Base-by-base conservation (phyloP, 192 early-diverging fungal genomes). In the Mortierella claussenii region DNA sequence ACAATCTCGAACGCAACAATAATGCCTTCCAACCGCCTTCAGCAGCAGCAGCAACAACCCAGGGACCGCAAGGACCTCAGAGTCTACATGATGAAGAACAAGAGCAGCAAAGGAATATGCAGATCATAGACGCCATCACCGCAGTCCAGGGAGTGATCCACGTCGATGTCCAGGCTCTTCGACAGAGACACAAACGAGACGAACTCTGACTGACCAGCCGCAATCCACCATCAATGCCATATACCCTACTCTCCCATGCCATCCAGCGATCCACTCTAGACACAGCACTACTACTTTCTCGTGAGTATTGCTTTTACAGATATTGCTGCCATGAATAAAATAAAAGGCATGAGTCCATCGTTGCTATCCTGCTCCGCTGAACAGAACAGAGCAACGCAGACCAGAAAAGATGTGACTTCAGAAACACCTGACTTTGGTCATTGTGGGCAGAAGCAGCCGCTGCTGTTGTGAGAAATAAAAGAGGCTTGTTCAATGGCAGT, bases 111-210 rank as follows among this genome's bases (percentile, higher is more conserved):
- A 60, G 73, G 44, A 76, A 56, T 23, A 49, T 21, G 23, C 58
- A 67, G 21, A 57, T 76, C 10, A 59, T 67, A 3, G 73, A 76
- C 23, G 45, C 59, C 18, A 55, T 76, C 17, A 67, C 59, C 3
- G 73, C 73, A 24, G 7, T 66, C 1, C 46, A 62, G 4, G 73
- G 73, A 13, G 73, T 76, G 37, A 13, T 76, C 26, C 73, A 76
- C 4, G 73, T 76, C 43, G 73, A 76, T 30, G 31, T 76, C n/a
- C 73, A 76, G 17, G 56, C 58, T 0, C 53, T 60, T 23, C 54
- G 59, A 47, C 73, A 76, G 20, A 36, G 73, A 12, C 18, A 21
- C 11, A 76, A 76, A 44, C 28, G 59, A 51, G 73, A 76, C 40
- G 73, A 76, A 24, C 64, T 76, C 15, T 76, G 36, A 71, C 11